Percentiles rank a stretch among this genome's conserved stretches.
These are phyloP conservation scores for Hypericum perforatum DNA, from an alignment of 345 rosid genomes.

Conservation along the genomic window DNA sequence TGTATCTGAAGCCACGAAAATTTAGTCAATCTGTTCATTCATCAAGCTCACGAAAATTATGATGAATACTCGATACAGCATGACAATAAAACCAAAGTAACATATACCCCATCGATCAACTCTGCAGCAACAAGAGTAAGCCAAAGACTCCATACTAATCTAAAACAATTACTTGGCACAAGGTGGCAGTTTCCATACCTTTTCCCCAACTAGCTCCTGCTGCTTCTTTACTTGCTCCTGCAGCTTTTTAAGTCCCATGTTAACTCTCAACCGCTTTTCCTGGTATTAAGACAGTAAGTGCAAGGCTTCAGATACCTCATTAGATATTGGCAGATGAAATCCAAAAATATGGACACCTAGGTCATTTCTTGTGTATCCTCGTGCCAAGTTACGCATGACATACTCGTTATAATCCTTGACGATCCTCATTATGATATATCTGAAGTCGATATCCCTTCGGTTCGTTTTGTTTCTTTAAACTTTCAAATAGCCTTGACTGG, in stretches of 20 bases:
- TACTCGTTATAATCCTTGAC: conserved; percentile 90
- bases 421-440: conserved; percentile 91
- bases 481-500: conserved; percentile 79
- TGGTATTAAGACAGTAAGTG: conserved; percentile 11
- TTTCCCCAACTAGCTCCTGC: conserved; percentile 83
- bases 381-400: conserved; percentile 82
- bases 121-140: background rate
- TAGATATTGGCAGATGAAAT: background rate
- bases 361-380: conserved; percentile 90
- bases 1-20: conserved; percentile 41
- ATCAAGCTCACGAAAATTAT: background rate
- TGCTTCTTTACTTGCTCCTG: conserved; percentile 92
- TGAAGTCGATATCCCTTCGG: conserved; percentile 89
- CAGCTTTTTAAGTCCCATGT: conserved; percentile 81
- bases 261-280: conserved; percentile 91
- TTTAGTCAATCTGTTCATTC: too few species aligned
- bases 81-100: background rate
- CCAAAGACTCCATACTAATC: background rate
- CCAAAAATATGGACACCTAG: conserved; percentile 43
- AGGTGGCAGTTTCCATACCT: conserved; percentile 27
- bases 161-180: background rate
- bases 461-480: conserved; percentile 86
- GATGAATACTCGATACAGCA: background rate
- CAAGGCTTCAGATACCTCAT: background rate
- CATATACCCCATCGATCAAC: too few species aligned